These are phyloP conservation scores for Thuja plicata DNA, from an alignment of 83 land plant genomes.

Conservation along the genomic window DNA sequence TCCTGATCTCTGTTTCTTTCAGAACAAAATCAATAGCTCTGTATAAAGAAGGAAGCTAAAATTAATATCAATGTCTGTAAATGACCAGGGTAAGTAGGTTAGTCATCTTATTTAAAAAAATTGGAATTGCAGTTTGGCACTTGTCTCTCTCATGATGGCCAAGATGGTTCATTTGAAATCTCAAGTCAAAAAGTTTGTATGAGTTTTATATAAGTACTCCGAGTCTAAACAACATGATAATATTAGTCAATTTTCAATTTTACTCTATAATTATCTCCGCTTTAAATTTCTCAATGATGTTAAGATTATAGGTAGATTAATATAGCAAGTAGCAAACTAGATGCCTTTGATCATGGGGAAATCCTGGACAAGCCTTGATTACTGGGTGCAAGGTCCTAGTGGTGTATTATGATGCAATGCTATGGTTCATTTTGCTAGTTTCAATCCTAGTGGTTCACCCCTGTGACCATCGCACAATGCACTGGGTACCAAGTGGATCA, in stretches of 20 bases:
- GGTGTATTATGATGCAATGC: background rate
- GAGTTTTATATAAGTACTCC: too few species aligned
- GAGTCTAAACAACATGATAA: too few species aligned
- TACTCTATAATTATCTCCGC: background rate
- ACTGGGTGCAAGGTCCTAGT: background rate
- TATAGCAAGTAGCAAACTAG: background rate
- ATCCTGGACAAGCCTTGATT: background rate
- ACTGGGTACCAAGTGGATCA: background rate
- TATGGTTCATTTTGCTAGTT: background rate
- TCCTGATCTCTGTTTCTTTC: background rate
- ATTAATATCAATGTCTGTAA: background rate
- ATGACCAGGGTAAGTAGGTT: background rate
- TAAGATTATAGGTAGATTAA: background rate
- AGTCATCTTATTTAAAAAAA: too few species aligned
- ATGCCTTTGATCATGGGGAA: background rate
- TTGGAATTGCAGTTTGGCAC: background rate
- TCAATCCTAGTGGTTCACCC: background rate
- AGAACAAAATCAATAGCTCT: background rate
- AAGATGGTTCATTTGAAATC: background rate
- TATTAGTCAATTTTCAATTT: background rate
- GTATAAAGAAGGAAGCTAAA: background rate
- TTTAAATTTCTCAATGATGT: background rate
- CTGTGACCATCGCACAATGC: background rate
- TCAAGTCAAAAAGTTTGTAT: background rate
- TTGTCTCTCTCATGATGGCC: background rate